Conservation (phyloP, 1,139 yeast species). For the Kurtzmaniella natalensis region DNA sequence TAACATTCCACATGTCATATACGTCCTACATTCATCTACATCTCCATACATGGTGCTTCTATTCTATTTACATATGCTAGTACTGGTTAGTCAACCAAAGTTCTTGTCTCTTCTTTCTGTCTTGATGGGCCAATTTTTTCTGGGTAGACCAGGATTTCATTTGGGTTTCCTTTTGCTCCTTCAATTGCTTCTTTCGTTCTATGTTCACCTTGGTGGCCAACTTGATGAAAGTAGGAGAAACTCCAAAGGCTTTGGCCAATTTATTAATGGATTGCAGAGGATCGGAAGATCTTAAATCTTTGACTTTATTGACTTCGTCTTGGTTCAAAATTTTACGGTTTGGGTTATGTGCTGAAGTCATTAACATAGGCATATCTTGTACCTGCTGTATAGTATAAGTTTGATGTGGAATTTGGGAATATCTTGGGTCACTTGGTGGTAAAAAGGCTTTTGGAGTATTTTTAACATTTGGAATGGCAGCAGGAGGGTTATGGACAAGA, state of each 20-base stretch:
- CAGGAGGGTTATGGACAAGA: slow-evolving; percentile 37
- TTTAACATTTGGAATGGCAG: slow-evolving; percentile 25
- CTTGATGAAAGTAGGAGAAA: slow-evolving; percentile 25
- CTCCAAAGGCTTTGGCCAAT: slow-evolving; percentile 58
- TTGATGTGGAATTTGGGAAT: slow-evolving; percentile 23
- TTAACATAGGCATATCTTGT: slow-evolving; percentile 54
- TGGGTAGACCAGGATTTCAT: slow-evolving; percentile 10
- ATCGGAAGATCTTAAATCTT: slow-evolving; percentile 53
- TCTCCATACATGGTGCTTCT: no score
- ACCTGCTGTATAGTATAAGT: slow-evolving; percentile 36
- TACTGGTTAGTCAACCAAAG: slow-evolving; percentile 62
- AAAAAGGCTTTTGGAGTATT: slow-evolving; percentile 70
- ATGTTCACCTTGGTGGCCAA: slow-evolving; percentile 19
- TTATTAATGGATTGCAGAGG: slow-evolving; percentile 60
- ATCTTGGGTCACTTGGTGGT: slow-evolving; percentile 62
- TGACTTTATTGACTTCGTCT: slow-evolving; percentile 59
- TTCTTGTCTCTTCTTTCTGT: slow-evolving; percentile 52
- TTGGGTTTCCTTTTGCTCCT: slow-evolving; percentile 14
- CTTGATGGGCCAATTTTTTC: slow-evolving; percentile 38
- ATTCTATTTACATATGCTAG: slow-evolving; percentile 1
- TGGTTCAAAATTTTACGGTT: slow-evolving; percentile 60
- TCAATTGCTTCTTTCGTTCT: slow-evolving; percentile 12
- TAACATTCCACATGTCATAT: no score
- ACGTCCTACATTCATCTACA: no score
- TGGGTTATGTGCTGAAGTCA: slow-evolving; percentile 28